Evolutionary conservation across 1,284 basidiomycete genomes (phyloP).

Genomic region (Tetrapyrgos nigripes): DNA sequence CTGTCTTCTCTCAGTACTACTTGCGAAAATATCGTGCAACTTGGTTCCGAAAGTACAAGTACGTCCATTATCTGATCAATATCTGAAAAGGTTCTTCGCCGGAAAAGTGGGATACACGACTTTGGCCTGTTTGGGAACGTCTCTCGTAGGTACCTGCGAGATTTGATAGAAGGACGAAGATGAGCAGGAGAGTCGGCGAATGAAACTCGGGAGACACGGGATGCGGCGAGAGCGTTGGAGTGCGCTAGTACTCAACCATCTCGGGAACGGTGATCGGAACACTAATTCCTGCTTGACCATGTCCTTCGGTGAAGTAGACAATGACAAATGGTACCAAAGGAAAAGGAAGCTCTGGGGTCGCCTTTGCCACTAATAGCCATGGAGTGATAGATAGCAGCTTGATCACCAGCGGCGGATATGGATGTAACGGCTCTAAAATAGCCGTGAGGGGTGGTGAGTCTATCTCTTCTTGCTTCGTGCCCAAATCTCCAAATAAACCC

Average conservation of each 20-base stretch:
- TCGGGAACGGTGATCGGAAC: constrained; percentile 33
- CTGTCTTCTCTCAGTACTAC: constrained; percentile 62
- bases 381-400: constrained; percentile 73
- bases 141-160: no score
- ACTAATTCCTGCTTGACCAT: constrained; percentile 52
- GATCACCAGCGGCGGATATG: constrained; percentile 75
- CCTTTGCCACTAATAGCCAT: constrained; percentile 52
- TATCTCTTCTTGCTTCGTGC: no score
- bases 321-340: constrained; percentile 63
- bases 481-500: no score
- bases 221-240: constrained; percentile 35
- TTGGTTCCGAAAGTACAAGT: constrained; percentile 65
- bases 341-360: constrained; percentile 53
- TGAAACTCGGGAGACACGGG: constrained; percentile 53
- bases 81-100: no score
- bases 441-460: no score
- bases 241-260: constrained; percentile 60
- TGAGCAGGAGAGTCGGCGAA: constrained; percentile 49
- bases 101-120: constrained; percentile 59
- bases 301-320: constrained; percentile 51
- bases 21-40: constrained; percentile 50
- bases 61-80: no score
- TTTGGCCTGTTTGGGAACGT: constrained; percentile 22
- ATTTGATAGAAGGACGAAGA: no score
- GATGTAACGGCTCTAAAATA: no score